Evolutionary conservation across 2,329 filamentous ascomycete genomes (phyloP).

Genomic region (Gyromitra esculenta): DNA sequence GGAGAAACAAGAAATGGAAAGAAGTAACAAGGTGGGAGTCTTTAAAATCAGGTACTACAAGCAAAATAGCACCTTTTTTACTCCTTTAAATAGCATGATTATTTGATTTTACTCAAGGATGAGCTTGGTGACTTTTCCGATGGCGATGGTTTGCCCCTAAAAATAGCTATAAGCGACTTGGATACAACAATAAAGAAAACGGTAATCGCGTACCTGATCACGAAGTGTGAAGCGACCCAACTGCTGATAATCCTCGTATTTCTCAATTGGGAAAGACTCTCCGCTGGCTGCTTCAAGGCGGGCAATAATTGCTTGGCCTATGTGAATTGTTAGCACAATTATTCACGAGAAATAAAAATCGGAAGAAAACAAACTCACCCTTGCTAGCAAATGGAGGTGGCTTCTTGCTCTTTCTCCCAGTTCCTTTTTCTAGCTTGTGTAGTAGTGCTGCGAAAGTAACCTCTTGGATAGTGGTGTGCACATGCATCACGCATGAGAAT

Average conservation of each 20-base stretch:
- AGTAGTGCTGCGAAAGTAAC: slow-evolving; percentile 88
- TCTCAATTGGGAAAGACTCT: slow-evolving; percentile 88
- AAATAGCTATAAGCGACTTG: slow-evolving; percentile 57
- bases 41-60: slow-evolving; percentile 26
- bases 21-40: background rate
- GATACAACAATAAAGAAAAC: slow-evolving; percentile 22
- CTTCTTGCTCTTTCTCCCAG: slow-evolving; percentile 89
- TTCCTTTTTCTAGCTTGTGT: slow-evolving; percentile 96
- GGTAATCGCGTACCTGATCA: slow-evolving; percentile 73
- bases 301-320: slow-evolving; percentile 85
- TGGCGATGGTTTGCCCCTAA: slow-evolving; percentile 97
- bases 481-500: slow-evolving; percentile 97
- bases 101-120: slow-evolving; percentile 63
- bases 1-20: background rate
- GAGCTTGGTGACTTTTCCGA: slow-evolving; percentile 98
- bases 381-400: slow-evolving; percentile 89
- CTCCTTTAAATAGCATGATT: slow-evolving; percentile 6
- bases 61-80: slow-evolving; percentile 24
- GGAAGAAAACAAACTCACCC: slow-evolving; percentile 65
- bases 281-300: slow-evolving; percentile 86
- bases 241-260: slow-evolving; percentile 95
- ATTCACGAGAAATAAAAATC: background rate
- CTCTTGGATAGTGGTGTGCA: slow-evolving; percentile 97
- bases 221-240: slow-evolving; percentile 88
- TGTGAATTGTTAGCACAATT: slow-evolving; percentile 34